These are phyloP conservation scores for Alisma plantagoaquatica DNA, from an alignment of 106 monocot species.

Conservation along the genomic window DNA sequence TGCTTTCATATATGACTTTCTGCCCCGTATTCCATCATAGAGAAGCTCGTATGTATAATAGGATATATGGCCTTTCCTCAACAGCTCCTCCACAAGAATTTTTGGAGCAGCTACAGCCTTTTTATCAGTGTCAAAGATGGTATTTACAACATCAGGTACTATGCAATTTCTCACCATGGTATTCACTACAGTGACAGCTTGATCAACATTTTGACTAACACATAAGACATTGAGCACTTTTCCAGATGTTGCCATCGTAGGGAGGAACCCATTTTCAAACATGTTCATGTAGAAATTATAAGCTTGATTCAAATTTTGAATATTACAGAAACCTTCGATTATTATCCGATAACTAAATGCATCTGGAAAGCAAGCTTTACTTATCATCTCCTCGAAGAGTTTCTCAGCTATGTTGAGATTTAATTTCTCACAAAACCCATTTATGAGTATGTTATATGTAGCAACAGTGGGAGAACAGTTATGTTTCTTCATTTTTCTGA, in stretches of 20 bases:
- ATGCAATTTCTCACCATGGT: constrained; percentile 52
- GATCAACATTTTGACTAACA: constrained; percentile 21
- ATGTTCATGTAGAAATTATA: constrained; percentile 41
- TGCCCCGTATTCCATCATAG: constrained; percentile 82
- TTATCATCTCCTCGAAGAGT: constrained; percentile 58
- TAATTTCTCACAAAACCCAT: constrained; percentile 45
- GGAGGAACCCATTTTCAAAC: constrained; percentile 39
- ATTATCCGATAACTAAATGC: constrained; percentile 60
- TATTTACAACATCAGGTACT: constrained; percentile 62
- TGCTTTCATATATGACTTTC: constrained; percentile 35
- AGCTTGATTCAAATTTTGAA: constrained; percentile 42
- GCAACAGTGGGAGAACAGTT: constrained; percentile 31
- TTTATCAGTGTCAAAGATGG: constrained; percentile 72
- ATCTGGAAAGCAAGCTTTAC: constrained; percentile 38
- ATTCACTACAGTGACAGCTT: constrained; percentile 59
- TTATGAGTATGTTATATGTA: constrained; percentile 74
- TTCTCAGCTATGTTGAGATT: constrained; percentile 52
- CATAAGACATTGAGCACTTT: constrained; percentile 54
- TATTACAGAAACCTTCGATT: constrained; percentile 57
- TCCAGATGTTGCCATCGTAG: constrained; percentile 70
- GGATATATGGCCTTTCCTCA: constrained; percentile 72
- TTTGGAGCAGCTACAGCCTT: constrained; percentile 87
- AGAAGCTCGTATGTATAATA: constrained; percentile 81
- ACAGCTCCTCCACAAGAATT: constrained; percentile 81
- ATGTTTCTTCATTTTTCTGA: constrained; percentile 38